Evolutionary conservation across 306 rosid genomes (phyloP), one percentile per base, ranked within the genome.

Genomic region (Lablab purpureus): DNA sequence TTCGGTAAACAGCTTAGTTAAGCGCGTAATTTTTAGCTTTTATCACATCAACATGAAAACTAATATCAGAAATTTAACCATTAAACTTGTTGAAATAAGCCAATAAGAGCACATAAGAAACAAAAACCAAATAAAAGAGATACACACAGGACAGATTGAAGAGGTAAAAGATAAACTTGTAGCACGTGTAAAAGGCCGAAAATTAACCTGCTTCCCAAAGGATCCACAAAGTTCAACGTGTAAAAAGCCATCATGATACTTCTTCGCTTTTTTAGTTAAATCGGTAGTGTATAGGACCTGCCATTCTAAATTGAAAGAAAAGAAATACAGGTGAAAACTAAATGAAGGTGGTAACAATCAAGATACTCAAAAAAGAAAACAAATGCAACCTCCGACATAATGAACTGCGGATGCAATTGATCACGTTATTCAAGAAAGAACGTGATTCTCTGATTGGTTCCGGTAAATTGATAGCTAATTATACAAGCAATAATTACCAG

Each of bases 231-330:
- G 19, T 76, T 83, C 76, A 67, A 91, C 82, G 56, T 59, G 82
- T 82, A 91, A 84, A 80, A 93, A 83, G 30, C 97, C 97, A 63
- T 93, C 93, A 22, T 88, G 93, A 83, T 84, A 91, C 89, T 83
- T 91, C 84, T 89, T 89, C 63, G 87, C 75, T 62, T 93, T 91
- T 81, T 89, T 89, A 64, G 90, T 87, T 76, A 90, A 66, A 59
- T 91, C 91, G 47, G 90, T 45, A 68, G 98, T 87, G 81, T 91
- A 93, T 17, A 88, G 72, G 49, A 85, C 91, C 80, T 88, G 85
- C 94, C 97, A 88, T 84, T 89, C 98, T 93, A 62, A 73, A 77
- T 75, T 10, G 78, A 36, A 77, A 76, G 37, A 34, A 55, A 75
- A 55, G 81, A 52, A 43, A 63, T 50, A 80, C 50, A 60, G 28